These are phyloP conservation scores for Fusarium nodosum DNA, from an alignment of 2,329 filamentous ascomycete genomes.

Conservation along the genomic window DNA sequence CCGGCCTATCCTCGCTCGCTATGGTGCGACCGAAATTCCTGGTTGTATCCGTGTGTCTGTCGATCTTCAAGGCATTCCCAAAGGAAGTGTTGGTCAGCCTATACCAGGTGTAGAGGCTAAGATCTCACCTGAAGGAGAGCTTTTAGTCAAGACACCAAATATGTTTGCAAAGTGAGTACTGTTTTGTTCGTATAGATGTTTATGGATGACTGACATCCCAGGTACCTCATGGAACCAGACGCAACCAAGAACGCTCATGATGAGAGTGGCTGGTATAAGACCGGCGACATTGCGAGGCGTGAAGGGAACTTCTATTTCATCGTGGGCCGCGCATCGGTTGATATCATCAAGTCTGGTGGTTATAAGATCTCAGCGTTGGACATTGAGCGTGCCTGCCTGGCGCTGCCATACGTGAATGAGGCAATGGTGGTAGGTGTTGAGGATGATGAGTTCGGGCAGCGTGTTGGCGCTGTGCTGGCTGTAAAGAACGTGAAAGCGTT, in stretches of 20 bases:
- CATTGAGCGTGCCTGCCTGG: background rate
- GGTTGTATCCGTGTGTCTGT: slow-evolving; percentile 3
- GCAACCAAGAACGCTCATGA: background rate
- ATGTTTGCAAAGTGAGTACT: slow-evolving; percentile 9
- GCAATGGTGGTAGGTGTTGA: background rate
- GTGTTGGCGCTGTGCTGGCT: background rate
- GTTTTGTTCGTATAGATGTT: no score
- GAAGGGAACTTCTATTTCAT: slow-evolving; percentile 6
- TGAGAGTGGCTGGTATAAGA: background rate
- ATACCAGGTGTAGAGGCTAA: background rate
- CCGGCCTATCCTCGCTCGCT: background rate
- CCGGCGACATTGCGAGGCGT: background rate
- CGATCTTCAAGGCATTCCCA: background rate
- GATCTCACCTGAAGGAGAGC: background rate
- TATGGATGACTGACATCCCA: background rate
- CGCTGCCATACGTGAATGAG: background rate
- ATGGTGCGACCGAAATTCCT: slow-evolving; percentile 2
- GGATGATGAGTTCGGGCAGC: slow-evolving; percentile 3
- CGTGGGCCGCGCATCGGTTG: slow-evolving; percentile 7
- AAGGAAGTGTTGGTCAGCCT: slow-evolving; percentile 2
- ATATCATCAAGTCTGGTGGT: slow-evolving; percentile 4
- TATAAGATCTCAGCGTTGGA: slow-evolving; percentile 7
- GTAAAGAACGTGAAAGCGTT: background rate
- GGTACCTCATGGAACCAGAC: slow-evolving; percentile 1
- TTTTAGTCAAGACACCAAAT: slow-evolving; percentile 3